A percentile compares a stretch with the other conserved stretches of the same genome.
phyloP scores from a whole-genome alignment of 768 basidiomycete genomes.

The Kwoniella botswanensis region DNA sequence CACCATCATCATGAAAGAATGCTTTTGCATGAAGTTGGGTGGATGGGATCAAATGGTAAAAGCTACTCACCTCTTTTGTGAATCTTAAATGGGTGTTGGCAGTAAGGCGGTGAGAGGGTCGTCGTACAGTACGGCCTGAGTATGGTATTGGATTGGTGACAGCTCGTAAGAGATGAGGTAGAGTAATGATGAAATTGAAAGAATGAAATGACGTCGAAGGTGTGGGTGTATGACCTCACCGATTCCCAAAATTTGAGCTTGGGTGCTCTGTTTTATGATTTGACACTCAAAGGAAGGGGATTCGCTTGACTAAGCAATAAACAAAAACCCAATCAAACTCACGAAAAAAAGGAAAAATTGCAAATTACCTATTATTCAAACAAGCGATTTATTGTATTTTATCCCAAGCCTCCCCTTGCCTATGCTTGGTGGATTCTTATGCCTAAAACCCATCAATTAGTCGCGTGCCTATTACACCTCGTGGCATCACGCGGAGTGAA shows the following conservation, averaged over 20 bases:
- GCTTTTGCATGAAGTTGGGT: not conserved
- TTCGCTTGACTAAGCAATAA: constrained; percentile 10
- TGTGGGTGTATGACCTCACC: constrained; percentile 10
- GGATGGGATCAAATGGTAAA: not conserved
- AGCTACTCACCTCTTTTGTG: not conserved
- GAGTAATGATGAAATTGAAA: constrained; percentile 1
- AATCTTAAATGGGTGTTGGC: not conserved
- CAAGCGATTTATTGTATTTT: constrained; percentile 8
- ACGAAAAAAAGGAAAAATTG: constrained; percentile 5
- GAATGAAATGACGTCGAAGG: constrained; percentile 16
- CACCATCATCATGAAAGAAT: not conserved
- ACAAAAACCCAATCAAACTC: not conserved
- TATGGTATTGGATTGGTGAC: not conserved
- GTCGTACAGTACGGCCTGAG: not conserved
- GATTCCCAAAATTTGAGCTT: not conserved
- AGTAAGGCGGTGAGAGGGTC: not conserved
- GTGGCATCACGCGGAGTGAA: constrained; percentile 7
- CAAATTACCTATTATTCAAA: not conserved
- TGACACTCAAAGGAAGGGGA: not conserved
- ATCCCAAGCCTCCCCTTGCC: constrained; percentile 1
- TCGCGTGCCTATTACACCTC: not conserved
- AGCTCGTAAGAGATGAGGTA: not conserved
- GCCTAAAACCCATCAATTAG: not conserved
- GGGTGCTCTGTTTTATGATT: not conserved
- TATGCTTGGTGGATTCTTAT: not conserved